These are phyloP conservation scores for Tieghemostelium lacteum DNA, from an alignment of 78 protist genomes.

Conservation along the genomic window DNA sequence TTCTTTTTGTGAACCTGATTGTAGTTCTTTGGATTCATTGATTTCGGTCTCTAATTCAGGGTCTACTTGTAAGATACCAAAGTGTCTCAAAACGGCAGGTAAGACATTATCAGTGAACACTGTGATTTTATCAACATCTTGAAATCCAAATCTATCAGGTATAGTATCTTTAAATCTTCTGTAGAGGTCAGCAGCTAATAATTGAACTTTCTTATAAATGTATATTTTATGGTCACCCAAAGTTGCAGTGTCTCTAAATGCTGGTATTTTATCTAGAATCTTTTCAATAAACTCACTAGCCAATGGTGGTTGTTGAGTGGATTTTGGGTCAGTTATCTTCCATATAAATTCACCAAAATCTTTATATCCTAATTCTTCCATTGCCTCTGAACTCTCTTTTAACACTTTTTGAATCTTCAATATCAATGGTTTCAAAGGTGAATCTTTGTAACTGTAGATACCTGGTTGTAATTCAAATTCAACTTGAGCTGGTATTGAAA, in stretches of 20 bases:
- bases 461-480: constrained; percentile 47
- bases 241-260: constrained; percentile 11
- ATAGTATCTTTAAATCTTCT: constrained; percentile 23
- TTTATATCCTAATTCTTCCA: constrained; percentile 8
- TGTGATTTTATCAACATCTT: constrained; percentile 24
- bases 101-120: constrained; percentile 66
- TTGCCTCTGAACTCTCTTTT: constrained; percentile 13
- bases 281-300: constrained; percentile 1
- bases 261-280: constrained; percentile 30
- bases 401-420: constrained; percentile 16
- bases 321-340: background rate
- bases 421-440: constrained; percentile 31
- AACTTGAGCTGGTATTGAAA: constrained; percentile 22
- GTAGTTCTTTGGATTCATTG: constrained; percentile 5
- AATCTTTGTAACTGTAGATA: constrained; percentile 31
- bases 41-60: background rate
- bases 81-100: constrained; percentile 62
- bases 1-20: constrained; percentile 17
- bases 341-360: constrained; percentile 43
- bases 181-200: constrained; percentile 38
- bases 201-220: constrained; percentile 49
- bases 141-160: constrained; percentile 34
- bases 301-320: background rate
- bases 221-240: background rate
- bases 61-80: constrained; percentile 25